These are phyloP conservation scores for Fusarium ramigenum DNA, from an alignment of 2,329 filamentous ascomycete species.

Conservation along the genomic window DNA sequence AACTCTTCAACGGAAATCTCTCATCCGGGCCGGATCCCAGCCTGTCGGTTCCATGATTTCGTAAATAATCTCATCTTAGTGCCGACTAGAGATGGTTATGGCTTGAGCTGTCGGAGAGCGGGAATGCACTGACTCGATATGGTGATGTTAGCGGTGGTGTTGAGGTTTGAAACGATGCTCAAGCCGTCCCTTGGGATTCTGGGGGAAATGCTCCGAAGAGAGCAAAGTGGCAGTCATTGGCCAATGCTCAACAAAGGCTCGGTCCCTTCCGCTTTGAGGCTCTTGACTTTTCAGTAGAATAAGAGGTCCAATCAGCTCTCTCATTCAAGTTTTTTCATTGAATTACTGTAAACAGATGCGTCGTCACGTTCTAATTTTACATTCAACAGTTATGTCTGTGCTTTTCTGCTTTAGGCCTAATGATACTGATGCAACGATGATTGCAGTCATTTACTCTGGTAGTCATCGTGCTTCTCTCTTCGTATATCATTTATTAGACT, in stretches of 20 bases:
- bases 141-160: neutral
- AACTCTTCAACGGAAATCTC: neutral
- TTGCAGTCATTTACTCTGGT: neutral
- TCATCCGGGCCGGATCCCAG: neutral
- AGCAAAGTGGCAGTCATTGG: neutral
- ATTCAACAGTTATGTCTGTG: neutral
- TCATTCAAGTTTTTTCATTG: neutral
- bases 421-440: neutral
- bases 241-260: constrained; percentile 3
- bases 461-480: neutral
- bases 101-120: neutral
- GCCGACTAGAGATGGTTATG: neutral
- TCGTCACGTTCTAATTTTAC: neutral
- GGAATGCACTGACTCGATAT: constrained; percentile 25
- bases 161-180: neutral
- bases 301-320: neutral
- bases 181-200: neutral
- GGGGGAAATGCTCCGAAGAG: neutral
- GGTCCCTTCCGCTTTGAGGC: constrained; percentile 19
- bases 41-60: neutral
- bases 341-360: neutral
- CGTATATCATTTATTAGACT: neutral
- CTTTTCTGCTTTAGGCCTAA: neutral
- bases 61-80: neutral
- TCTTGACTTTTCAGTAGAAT: neutral